A percentile compares a stretch with the other conserved stretches of the same genome.
These are phyloP conservation scores for Candida sphagnicola DNA, from an alignment of 805 yeast species.

Conservation along the genomic window DNA sequence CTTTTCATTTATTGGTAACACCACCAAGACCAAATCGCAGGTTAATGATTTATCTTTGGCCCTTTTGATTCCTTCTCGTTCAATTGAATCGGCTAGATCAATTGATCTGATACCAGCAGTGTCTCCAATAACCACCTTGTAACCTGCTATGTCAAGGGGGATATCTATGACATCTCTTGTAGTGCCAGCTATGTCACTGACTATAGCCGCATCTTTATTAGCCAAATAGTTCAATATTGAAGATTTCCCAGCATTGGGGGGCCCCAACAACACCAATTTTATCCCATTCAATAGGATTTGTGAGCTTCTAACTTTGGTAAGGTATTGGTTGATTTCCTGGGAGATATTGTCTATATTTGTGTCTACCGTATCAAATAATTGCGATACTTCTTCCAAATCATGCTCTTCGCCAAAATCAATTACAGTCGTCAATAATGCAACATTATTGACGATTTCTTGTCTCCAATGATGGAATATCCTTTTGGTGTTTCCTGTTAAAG, in stretches of 20 bases:
- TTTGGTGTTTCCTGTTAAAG: slow-evolving; percentile 69
- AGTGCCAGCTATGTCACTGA: slow-evolving; percentile 88
- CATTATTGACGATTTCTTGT: slow-evolving; percentile 52
- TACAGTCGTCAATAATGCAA: slow-evolving; percentile 78
- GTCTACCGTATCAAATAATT: slow-evolving; percentile 50
- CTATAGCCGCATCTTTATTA: slow-evolving; percentile 81
- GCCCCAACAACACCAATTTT: slow-evolving; percentile 71
- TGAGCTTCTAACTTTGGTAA: slow-evolving; percentile 48
- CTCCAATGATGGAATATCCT: slow-evolving; percentile 64
- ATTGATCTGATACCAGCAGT: slow-evolving; percentile 82
- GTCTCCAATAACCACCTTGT: slow-evolving; percentile 79
- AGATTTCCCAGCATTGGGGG: slow-evolving; percentile 96
- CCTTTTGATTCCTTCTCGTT: slow-evolving; percentile 74
- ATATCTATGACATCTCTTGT: slow-evolving; percentile 87
- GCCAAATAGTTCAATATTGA: slow-evolving; percentile 77
- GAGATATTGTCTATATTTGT: slow-evolving; percentile 38
- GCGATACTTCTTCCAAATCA: slow-evolving; percentile 63
- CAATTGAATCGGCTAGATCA: slow-evolving; percentile 52
- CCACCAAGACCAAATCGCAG: slow-evolving; percentile 68
- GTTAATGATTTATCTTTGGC: slow-evolving; percentile 58
- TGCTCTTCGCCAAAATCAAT: slow-evolving; percentile 96
- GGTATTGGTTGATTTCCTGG: slow-evolving; percentile 41
- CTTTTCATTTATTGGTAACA: slow-evolving; percentile 20
- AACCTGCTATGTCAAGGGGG: slow-evolving; percentile 78
- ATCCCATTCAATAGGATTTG: slow-evolving; percentile 72